Evolutionary conservation across 73 alveolate species (phyloP).

Genomic region (Breviolum minutum): DNA sequence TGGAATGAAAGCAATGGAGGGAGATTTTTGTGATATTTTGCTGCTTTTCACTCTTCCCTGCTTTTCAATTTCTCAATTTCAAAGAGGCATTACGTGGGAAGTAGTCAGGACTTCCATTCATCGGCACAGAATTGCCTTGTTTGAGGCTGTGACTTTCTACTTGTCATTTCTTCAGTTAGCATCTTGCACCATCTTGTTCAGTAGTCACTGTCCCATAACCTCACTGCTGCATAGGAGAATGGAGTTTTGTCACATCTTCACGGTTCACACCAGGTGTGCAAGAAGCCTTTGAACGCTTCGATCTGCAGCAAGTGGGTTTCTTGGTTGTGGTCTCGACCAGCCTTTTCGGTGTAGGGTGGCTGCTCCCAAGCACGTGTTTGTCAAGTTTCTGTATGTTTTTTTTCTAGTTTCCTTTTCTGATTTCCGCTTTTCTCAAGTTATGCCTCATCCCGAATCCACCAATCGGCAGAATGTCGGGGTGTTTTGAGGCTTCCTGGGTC

Average conservation of each 20-base stretch:
- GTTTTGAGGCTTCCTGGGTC: conserved; percentile 65
- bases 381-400: too few relatives aligned
- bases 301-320: conserved; percentile 52
- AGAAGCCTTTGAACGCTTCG: conserved; percentile 84
- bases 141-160: not conserved
- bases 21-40: not conserved
- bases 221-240: not conserved
- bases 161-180: not conserved
- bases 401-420: too few relatives aligned
- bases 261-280: conserved; percentile 38
- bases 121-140: too few relatives aligned
- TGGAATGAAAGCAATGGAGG: not conserved
- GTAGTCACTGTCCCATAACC: not conserved
- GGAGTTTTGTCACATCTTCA: not conserved
- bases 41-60: too few relatives aligned
- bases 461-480: not conserved
- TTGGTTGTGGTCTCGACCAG: not conserved
- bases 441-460: too few relatives aligned
- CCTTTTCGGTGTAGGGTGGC: not conserved
- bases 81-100: too few relatives aligned
- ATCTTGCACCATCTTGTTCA: not conserved
- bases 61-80: too few relatives aligned
- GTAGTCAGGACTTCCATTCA: too few relatives aligned
- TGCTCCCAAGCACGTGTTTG: too few relatives aligned
- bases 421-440: too few relatives aligned